Conservation (phyloP, 495 filamentous ascomycete species). For the Evernia prunastri region DNA sequence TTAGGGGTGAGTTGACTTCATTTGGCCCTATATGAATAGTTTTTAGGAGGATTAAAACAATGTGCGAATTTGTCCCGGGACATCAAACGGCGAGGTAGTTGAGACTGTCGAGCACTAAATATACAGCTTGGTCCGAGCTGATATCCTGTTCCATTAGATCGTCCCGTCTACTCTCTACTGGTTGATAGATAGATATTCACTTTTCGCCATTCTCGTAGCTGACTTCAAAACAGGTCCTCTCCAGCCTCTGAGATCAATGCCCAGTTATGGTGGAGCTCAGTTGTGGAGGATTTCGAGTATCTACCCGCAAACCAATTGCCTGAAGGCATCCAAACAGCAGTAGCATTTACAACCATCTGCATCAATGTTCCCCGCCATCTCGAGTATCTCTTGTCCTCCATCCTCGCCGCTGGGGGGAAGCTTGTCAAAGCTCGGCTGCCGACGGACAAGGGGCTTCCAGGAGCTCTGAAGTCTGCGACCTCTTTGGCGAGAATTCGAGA, state of each 20-base stretch:
- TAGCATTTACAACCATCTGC: conserved; percentile 25
- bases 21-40: background rate
- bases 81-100: background rate
- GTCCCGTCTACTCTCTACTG: conserved; percentile 21
- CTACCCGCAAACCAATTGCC: conserved; percentile 19
- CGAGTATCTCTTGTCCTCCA: conserved; percentile 21
- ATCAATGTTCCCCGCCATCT: conserved; percentile 33
- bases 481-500: background rate
- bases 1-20: conserved; percentile 7
- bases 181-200: background rate
- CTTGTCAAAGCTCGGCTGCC: conserved; percentile 20
- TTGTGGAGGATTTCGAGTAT: conserved; percentile 26
- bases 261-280: conserved; percentile 30
- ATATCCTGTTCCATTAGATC: conserved; percentile 6
- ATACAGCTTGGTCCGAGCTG: background rate
- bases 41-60: conserved; percentile 17
- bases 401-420: conserved; percentile 20
- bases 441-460: background rate
- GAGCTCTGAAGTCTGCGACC: background rate
- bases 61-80: background rate
- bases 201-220: background rate
- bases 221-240: conserved; percentile 1
- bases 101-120: background rate
- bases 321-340: conserved; percentile 16
- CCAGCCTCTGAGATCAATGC: conserved; percentile 8